phyloP scores from a whole-genome alignment of 768 basidiomycete genomes.

The Mycena indigotica region DNA sequence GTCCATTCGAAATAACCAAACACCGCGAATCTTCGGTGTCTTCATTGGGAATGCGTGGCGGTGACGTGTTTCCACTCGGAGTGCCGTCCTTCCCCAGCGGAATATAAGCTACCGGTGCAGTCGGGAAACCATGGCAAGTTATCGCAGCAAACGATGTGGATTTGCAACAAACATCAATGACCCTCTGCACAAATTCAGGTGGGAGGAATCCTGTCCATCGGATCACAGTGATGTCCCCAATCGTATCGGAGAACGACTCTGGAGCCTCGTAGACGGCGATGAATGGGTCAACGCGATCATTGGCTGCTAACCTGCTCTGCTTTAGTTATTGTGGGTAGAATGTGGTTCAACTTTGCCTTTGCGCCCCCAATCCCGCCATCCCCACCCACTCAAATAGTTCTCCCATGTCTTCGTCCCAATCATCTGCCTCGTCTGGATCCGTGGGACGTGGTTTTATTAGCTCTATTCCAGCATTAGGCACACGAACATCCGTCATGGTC shows the following conservation, averaged over 20 bases:
- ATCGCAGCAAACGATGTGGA: conserved; percentile 41
- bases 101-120: conserved; percentile 56
- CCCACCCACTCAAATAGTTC: conserved; percentile 74
- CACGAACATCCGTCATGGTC: neutral
- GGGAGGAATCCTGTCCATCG: conserved; percentile 64
- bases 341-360: conserved; percentile 47
- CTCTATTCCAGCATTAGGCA: conserved; percentile 1
- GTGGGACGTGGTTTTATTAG: conserved; percentile 7
- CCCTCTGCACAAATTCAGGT: conserved; percentile 51
- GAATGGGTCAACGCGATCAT: conserved; percentile 70
- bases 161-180: conserved; percentile 40
- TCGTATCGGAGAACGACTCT: conserved; percentile 31
- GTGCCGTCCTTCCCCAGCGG: conserved; percentile 29
- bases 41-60: conserved; percentile 43
- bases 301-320: conserved; percentile 51
- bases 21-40: conserved; percentile 60
- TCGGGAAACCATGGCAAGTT: conserved; percentile 45
- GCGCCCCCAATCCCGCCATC: conserved; percentile 65
- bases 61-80: conserved; percentile 28
- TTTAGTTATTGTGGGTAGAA: conserved; percentile 1
- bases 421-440: conserved; percentile 41
- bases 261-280: conserved; percentile 68
- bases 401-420: conserved; percentile 49
- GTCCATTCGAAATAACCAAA: conserved; percentile 37
- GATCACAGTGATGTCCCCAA: conserved; percentile 54